Evolutionary conservation across 1,284 basidiomycete species (phyloP).

Genomic region (Cerioporus squamosus): DNA sequence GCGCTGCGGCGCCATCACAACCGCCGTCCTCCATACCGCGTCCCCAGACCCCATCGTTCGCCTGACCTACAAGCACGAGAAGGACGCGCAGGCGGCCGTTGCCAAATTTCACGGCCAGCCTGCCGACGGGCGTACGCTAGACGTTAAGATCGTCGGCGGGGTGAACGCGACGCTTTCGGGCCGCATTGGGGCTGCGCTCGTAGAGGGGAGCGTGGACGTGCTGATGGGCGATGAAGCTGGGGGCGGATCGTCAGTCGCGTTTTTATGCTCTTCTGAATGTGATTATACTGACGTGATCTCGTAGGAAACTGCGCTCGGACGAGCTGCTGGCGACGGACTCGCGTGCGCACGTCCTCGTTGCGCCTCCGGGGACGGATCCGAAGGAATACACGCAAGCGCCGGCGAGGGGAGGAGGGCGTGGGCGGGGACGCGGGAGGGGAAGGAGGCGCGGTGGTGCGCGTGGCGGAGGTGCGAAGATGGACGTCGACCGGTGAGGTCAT

Average conservation of each 20-base stretch:
- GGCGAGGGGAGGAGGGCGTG: constrained; percentile 31
- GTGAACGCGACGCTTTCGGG: constrained; percentile 57
- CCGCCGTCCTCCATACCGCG: constrained; percentile 49
- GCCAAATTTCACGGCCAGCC: constrained; percentile 78
- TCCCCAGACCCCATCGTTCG: constrained; percentile 60
- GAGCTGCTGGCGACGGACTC: constrained; percentile 70
- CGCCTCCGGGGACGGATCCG: constrained; percentile 69
- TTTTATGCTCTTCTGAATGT: background rate
- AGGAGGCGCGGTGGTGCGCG: constrained; percentile 35
- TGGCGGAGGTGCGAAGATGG: constrained; percentile 39
- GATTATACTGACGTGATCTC: background rate
- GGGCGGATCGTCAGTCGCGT: constrained; percentile 61
- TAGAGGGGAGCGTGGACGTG: constrained; percentile 71
- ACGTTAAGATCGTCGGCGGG: constrained; percentile 66
- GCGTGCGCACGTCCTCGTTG: constrained; percentile 68
- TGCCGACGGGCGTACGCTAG: constrained; percentile 79
- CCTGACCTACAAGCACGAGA: constrained; percentile 71
- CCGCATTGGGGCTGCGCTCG: constrained; percentile 56
- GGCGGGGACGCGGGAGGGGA: constrained; percentile 33
- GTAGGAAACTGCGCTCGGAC: constrained; percentile 87
- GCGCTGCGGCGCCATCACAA: constrained; percentile 71
- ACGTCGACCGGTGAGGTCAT: constrained; percentile 37
- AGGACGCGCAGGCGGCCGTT: constrained; percentile 70
- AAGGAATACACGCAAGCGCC: constrained; percentile 51
- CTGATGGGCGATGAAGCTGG: constrained; percentile 56